Base-by-base conservation (phyloP, 192 early-diverging fungal species). In the Chytriomyces hyalinus region DNA sequence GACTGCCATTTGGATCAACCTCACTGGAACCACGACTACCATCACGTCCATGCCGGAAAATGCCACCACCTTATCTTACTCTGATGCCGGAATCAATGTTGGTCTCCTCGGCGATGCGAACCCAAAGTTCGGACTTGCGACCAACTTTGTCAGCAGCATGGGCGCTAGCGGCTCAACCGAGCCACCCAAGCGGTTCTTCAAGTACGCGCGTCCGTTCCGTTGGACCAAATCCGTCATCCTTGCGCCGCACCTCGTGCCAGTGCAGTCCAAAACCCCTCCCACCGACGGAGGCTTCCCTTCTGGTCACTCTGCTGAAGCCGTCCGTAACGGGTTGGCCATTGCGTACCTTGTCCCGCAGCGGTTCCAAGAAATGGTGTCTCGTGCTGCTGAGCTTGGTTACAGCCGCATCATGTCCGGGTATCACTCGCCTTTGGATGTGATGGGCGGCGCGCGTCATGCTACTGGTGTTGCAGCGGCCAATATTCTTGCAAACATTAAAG, bases 161-260 rank as follows among this genome's bases (percentile, higher is more conserved):
- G 78, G 73, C 36, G 76, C 24, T 5, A 78, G 75, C 50, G 36
- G 36, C 4, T 36, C 36, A 4, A 79, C 78, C 3, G 78, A 79
- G 46, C 78, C 78, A 10, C 20, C 75, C 46, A 79, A 79, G 61
- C 73, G 78, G 13, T 79, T 79, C 61, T 79, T 26, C 74, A 79
- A 79, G 49, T 79, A 79, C 73, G 78, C 78, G 17, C 78, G 78
- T 6, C 78, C 78, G 3, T 79, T 61, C 74, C 78, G 78, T 51
- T 79, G 78, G 78, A n/a, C 72, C 36, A 67, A 7, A 6, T 17
- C 26, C 20, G 78, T 79, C 44, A 36, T 24, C 8, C 45, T 79
- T 24, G 59, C 49, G 4, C 46, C 75, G 1, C 44, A 17, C 15
- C 75, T 79, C 47, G 62, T 61, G 15, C 78, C 78, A 5, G 60